A percentile compares a stretch with the other conserved stretches of the same genome.
Conservation (phyloP, 2,329 filamentous ascomycete species). For the Pseudogymnoascus sp. region DNA sequence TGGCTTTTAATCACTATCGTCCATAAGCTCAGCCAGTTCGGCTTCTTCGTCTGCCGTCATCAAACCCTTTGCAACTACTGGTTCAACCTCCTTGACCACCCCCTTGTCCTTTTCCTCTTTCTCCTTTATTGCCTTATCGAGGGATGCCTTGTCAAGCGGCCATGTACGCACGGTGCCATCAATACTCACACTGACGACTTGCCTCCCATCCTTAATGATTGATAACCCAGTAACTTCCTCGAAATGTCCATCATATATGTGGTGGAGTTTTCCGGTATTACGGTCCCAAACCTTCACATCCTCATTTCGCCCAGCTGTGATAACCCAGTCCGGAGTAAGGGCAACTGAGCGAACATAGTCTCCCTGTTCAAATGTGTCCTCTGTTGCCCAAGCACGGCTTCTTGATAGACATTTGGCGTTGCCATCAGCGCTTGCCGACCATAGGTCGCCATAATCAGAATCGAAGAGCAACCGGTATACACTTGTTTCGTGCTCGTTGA, state of each 20-base stretch:
- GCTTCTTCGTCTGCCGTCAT: slow-evolving; percentile 88
- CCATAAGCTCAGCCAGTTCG: slow-evolving; percentile 87
- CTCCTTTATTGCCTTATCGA: slow-evolving; percentile 49
- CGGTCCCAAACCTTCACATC: slow-evolving; percentile 85
- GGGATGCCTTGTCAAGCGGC: slow-evolving; percentile 58
- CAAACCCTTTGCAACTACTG: slow-evolving; percentile 40
- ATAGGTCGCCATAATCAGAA: slow-evolving; percentile 54
- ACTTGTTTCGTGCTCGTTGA: slow-evolving; percentile 82
- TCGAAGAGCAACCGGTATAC: slow-evolving; percentile 77
- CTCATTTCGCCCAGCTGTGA: slow-evolving; percentile 87
- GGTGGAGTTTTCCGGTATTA: slow-evolving; percentile 62
- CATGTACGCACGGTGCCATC: slow-evolving; percentile 83
- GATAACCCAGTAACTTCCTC: slow-evolving; percentile 84
- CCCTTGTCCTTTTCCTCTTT: slow-evolving; percentile 40
- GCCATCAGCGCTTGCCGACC: slow-evolving; percentile 90
- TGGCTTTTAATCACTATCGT: slow-evolving; percentile 49
- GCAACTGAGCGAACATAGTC: slow-evolving; percentile 84
- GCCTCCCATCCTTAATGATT: slow-evolving; percentile 45
- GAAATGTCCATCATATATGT: slow-evolving; percentile 74
- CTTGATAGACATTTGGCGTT: slow-evolving; percentile 73
- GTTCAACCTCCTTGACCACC: slow-evolving; percentile 33
- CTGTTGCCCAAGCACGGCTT: slow-evolving; percentile 58
- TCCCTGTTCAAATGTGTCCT: slow-evolving; percentile 69
- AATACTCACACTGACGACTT: slow-evolving; percentile 74
- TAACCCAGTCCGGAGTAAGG: slow-evolving; percentile 66